Evolutionary conservation across 371 early-diverging fungal species (phyloP).

Genomic region (Nematocida ausubeli): DNA sequence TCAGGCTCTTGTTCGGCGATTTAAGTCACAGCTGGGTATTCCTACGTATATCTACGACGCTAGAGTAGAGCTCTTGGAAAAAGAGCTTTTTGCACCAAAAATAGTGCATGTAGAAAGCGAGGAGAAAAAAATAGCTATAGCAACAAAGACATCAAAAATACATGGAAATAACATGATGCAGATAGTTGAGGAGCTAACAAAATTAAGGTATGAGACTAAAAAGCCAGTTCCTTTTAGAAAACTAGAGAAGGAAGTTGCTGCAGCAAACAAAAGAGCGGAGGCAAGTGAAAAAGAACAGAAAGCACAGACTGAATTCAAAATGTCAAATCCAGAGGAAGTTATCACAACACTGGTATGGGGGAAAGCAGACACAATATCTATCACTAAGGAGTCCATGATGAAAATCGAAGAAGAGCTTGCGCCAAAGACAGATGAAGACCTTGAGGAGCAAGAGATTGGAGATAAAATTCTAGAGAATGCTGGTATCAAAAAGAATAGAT

Average conservation of each 20-base stretch:
- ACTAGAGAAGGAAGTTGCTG: background rate
- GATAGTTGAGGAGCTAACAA: background rate
- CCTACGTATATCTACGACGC: constrained; percentile 21
- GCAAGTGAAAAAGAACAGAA: background rate
- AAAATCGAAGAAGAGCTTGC: background rate
- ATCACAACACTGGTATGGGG: background rate
- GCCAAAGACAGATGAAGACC: too few relatives aligned
- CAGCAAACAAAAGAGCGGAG: background rate
- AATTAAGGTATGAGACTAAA: background rate
- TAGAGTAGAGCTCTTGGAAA: constrained; percentile 34
- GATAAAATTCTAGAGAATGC: background rate
- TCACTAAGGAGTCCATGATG: background rate
- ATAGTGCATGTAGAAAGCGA: background rate
- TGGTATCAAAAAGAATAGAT: too few relatives aligned
- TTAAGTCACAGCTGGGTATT: constrained; percentile 50
- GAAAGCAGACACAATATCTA: background rate
- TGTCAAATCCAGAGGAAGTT: background rate
- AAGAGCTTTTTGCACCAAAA: background rate
- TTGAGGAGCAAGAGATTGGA: background rate
- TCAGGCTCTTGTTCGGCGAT: constrained; percentile 57
- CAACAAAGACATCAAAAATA: background rate
- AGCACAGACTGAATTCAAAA: background rate
- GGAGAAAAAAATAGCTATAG: background rate
- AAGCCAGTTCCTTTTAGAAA: background rate
- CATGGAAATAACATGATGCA: background rate